Percentiles rank a stretch among this genome's conserved stretches.
Conservation (phyloP, 768 basidiomycete genomes). For the Lactarius indigo region DNA sequence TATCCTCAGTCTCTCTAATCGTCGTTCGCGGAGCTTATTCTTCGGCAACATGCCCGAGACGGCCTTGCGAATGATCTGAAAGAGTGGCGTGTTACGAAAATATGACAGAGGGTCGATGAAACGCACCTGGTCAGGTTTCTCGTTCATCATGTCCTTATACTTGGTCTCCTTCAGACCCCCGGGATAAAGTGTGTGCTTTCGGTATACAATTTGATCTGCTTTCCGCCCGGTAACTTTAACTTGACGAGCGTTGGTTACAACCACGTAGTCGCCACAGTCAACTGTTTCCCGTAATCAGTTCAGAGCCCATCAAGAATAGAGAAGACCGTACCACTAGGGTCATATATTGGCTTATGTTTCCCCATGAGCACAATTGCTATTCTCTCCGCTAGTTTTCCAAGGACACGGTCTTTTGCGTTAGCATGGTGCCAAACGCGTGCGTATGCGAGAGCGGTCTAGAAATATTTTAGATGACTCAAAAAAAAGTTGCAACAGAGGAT, state of each 20-base stretch:
- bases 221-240: conserved; percentile 90
- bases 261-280: conserved; percentile 97
- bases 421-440: conserved; percentile 97
- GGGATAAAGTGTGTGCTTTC: conserved; percentile 88
- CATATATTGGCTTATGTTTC: conserved; percentile 97
- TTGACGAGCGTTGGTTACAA: conserved; percentile 85
- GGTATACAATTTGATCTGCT: conserved; percentile 79
- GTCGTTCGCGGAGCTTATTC: conserved; percentile 88
- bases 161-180: conserved; percentile 92
- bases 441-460: conserved; percentile 90
- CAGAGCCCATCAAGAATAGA: background rate
- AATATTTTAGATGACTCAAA: background rate
- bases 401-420: conserved; percentile 83
- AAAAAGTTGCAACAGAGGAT: background rate
- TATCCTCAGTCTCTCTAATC: conserved; percentile 84
- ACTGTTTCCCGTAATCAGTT: conserved; percentile 42
- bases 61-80: conserved; percentile 89
- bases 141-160: conserved; percentile 78
- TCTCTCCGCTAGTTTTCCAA: conserved; percentile 91
- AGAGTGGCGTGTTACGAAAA: background rate
- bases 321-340: conserved; percentile 69
- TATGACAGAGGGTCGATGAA: background rate
- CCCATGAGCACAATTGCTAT: conserved; percentile 98
- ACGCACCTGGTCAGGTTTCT: conserved; percentile 81
- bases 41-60: conserved; percentile 99